Evolutionary conservation across 495 filamentous ascomycete species (phyloP), one percentile per base, ranked within the genome.

Genomic region (Delitschia confertaspora): DNA sequence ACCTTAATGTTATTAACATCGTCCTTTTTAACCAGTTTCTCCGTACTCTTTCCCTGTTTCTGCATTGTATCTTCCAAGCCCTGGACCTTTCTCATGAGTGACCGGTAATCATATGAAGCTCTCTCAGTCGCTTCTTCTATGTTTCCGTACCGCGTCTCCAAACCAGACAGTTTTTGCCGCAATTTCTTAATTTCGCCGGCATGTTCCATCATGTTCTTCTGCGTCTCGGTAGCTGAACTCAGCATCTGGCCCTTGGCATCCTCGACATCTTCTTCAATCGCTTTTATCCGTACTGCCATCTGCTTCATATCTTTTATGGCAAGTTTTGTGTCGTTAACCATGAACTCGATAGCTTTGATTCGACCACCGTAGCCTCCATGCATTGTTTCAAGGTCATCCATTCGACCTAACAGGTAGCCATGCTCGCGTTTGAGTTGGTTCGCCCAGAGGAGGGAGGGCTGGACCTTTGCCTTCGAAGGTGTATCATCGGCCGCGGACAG

Each of bases 401-500:
- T 51, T 17, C 63, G 63, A 9, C 41, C 30, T 7, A 60, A 58
- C 6, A 66, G 41, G 32, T 56, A 27, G 6, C 18, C 42, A 33
- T 66, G 49, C 41, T 65, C 56, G 6, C 53, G 43, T 38, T 63
- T 63, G 6, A 66, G 38, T 40, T 64, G 60, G 24, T 60, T 42
- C 3, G 47, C 51, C 61, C 61, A 66, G 17, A 66, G 53, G 3
- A 64, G 51, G 8, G 57, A 59, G 8, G 58, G 49, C 6, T 60
- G 60, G n/a, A n/a, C n/a, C n/a, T n/a, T n/a, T n/a, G n/a, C n/a
- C n/a, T 43, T 53, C 17, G 58, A 26, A 5, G 57, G n/a, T n/a
- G n/a, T n/a, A n/a, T n/a, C n/a, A n/a, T n/a, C n/a, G n/a, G n/a
- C n/a, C n/a, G n/a, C n/a, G n/a, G n/a, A n/a, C n/a, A n/a, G n/a